Base-by-base conservation (phyloP, 2,329 filamentous ascomycete genomes). In the Neocucurbitaria cava region DNA sequence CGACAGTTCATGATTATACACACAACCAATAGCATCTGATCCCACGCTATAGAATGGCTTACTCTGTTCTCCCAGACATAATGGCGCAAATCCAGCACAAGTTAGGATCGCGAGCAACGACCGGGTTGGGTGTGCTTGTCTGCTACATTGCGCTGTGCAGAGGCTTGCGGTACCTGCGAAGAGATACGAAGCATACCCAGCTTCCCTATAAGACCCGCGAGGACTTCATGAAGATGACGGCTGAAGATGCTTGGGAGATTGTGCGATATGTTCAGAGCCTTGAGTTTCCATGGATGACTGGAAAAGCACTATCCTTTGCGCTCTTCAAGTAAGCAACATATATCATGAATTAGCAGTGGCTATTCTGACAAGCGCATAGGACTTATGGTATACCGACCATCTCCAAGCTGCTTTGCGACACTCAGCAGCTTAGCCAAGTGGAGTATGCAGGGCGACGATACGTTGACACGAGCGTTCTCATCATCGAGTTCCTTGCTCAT, bases 261-360 rank as follows among this genome's bases (percentile, higher is more conserved):
- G 74, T 81, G 33, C 74, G 70, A 46, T 72, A 74, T 18, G 49
- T 85, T 2, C 69, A 73, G 2, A 73, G 81, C 45, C 72, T 82
- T 3, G 85, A 88, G 61, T 88, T 88, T 57, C 85, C 85, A 0
- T 80, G 77, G 43, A 77, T 80, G 0, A 80, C 76, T 48, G 67
- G 77, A 11, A 84, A 81, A 45, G 77, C 83, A 1, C 70, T 86
- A 5, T 80, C 85, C 50, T 86, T 87, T 66, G 84, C 85, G 1
- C 75, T 88, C 5, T 86, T 87, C 68, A 82, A 81, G 72, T 70
- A 58, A 28, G 52, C 31, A 40, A 13, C 18, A 40, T 9, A 15
- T 24, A 7, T 35, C 13, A n/a, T 4, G 31, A n/a, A n/a, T 1
- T n/a, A 15, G 17, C 13, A 10, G 30, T 5, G 13, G 6, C 31